Evolutionary conservation across 768 basidiomycete species (phyloP), one percentile per base, ranked within the genome.

Genomic region (Suillus variegatus): DNA sequence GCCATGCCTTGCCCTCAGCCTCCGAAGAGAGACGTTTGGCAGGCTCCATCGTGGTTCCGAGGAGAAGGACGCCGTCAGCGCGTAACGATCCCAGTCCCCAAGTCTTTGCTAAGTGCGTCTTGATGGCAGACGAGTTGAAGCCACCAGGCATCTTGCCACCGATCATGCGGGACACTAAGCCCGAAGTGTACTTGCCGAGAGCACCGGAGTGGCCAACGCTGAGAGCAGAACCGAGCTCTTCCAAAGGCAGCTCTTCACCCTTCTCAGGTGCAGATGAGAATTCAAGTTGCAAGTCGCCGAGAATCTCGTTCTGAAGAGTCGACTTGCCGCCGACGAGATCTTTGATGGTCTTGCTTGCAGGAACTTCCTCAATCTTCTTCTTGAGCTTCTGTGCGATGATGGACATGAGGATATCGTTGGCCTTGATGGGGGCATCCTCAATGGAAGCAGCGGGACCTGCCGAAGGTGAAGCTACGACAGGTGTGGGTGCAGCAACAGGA

Each of bases 101-200:
- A 35, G 86, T 86, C 84, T 98, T 99, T 44, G 88, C 86, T 36
- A 99, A 84, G 76, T 99, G 85, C 0, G 86, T 79, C 79, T 97
- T 96, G 77, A 96, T 95, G 13, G 93, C 86, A 8, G 96, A 93
- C 22, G 91, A 82, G 70, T 97, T 97, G 87, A 99, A 99, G 43
- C 97, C 97, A 76, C 97, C 97, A 40, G 97, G 97, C 94, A 99
- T 97, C 81, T 99, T 99, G 56, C 89, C 89, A 65, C 95, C 94
- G 61, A 98, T 84, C 74, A 98, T 85, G 64, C 97, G 93, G 36
- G 95, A 94, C 61, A 98, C 84, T 51, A 99, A 85, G 25, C 95
- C 90, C 54, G 86, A 90, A 14, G 93, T 93, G 80, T 99, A 95
- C 78, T 99, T 99, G 73, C 97, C 97, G 35, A 97, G 87, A 6